phyloP scores from a whole-genome alignment of 2,329 filamentous ascomycete genomes.

The Ophiostoma ulmi region DNA sequence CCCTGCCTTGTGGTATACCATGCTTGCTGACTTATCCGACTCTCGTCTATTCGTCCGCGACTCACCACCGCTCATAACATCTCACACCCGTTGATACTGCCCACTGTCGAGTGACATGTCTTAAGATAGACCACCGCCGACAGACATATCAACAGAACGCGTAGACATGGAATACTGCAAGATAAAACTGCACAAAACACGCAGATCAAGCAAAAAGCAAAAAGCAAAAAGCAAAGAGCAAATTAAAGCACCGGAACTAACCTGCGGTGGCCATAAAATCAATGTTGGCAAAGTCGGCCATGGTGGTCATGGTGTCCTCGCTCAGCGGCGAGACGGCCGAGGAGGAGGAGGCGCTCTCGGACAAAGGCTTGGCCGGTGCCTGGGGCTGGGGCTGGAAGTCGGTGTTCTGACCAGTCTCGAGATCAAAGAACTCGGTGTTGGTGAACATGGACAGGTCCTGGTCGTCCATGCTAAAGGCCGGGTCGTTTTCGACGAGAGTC shows the following conservation, averaged over 20 bases:
- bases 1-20: not conserved
- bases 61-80: not conserved
- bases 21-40: not conserved
- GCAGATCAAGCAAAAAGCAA: not conserved
- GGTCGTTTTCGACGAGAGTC: conserved; percentile 43
- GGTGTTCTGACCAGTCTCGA: conserved; percentile 60
- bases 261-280: conserved; percentile 47
- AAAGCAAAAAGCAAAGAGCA: conserved; percentile 18
- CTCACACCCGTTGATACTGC: not conserved
- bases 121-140: not conserved
- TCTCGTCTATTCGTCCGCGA: not conserved
- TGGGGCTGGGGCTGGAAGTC: conserved; percentile 53
- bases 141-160: not conserved
- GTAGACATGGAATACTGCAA: not conserved
- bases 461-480: conserved; percentile 58
- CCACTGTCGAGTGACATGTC: not conserved
- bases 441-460: conserved; percentile 70
- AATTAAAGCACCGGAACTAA: conserved; percentile 35
- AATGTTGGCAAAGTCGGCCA: conserved; percentile 44
- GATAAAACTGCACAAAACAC: not conserved
- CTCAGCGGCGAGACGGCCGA: conserved; percentile 28
- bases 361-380: conserved; percentile 43
- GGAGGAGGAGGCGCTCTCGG: conserved; percentile 29
- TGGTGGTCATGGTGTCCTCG: conserved; percentile 39
- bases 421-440: conserved; percentile 77